phyloP scores from a whole-genome alignment of 2,329 filamentous ascomycete genomes.

The Boeremia lycopersici region DNA sequence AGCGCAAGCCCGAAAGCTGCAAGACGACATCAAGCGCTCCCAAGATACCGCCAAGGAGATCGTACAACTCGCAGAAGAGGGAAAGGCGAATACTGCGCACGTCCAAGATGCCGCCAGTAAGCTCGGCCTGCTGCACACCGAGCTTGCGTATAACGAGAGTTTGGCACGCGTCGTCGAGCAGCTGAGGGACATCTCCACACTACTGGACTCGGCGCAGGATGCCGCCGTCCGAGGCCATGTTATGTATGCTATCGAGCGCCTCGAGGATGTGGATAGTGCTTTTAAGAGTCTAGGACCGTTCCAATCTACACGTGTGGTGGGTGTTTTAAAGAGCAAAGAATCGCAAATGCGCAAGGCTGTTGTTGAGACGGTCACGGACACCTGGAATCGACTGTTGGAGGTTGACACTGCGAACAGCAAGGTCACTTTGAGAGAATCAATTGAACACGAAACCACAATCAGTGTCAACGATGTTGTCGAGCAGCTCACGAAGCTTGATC shows the following conservation, averaged over 20 bases:
- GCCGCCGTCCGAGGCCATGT: slow-evolving; percentile 54
- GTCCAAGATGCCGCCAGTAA: slow-evolving; percentile 67
- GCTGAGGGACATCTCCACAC: slow-evolving; percentile 56
- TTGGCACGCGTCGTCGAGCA: slow-evolving; percentile 58
- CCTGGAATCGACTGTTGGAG: slow-evolving; percentile 73
- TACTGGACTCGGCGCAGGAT: slow-evolving; percentile 55
- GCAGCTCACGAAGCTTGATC: slow-evolving; percentile 44
- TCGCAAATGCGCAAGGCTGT: slow-evolving; percentile 71
- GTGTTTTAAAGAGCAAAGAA: slow-evolving; percentile 68
- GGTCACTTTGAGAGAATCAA: slow-evolving; percentile 62
- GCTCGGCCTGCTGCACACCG: slow-evolving; percentile 61
- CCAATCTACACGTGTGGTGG: slow-evolving; percentile 66
- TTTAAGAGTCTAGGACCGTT: slow-evolving; percentile 66
- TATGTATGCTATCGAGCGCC: slow-evolving; percentile 53
- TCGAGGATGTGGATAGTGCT: slow-evolving; percentile 58
- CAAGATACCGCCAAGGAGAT: slow-evolving; percentile 82
- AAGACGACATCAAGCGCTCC: slow-evolving; percentile 82
- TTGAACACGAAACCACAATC: slow-evolving; percentile 44
- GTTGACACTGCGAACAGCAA: slow-evolving; percentile 63
- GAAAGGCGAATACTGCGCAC: slow-evolving; percentile 66
- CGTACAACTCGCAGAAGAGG: slow-evolving; percentile 74
- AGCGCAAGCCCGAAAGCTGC: slow-evolving; percentile 78
- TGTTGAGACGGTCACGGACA: slow-evolving; percentile 67
- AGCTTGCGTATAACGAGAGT: slow-evolving; percentile 65
- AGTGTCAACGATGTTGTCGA: slow-evolving; percentile 43